Evolutionary conservation across 495 filamentous ascomycete species (phyloP).

Genomic region (Aspergillus affinis): DNA sequence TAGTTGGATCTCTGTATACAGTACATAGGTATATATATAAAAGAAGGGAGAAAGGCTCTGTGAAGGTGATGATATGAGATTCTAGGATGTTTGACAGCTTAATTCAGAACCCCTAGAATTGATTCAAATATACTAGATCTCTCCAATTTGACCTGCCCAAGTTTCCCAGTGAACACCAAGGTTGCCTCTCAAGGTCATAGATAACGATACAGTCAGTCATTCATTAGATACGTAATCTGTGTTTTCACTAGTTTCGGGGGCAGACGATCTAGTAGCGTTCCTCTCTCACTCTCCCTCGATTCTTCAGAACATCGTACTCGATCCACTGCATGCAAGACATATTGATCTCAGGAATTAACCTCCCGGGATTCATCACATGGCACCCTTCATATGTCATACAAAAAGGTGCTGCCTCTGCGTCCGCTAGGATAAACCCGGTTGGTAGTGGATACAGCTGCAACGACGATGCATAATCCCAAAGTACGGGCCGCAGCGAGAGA

Average conservation of each 20-base stretch:
- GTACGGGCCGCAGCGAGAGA: slow-evolving; percentile 67
- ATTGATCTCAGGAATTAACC: slow-evolving; percentile 61
- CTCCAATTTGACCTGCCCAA: neutral
- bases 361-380: slow-evolving; percentile 92
- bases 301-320: slow-evolving; percentile 72
- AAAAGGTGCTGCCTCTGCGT: slow-evolving; percentile 77
- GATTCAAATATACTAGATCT: too few relatives aligned
- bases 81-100: too few relatives aligned
- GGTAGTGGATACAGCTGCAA: slow-evolving; percentile 86
- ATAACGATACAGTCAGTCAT: neutral
- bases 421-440: slow-evolving; percentile 75
- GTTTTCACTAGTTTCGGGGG: neutral
- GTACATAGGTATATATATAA: too few relatives aligned
- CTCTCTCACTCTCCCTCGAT: slow-evolving; percentile 54
- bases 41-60: too few relatives aligned
- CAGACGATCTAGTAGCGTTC: slow-evolving; percentile 30
- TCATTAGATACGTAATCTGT: neutral
- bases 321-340: slow-evolving; percentile 73
- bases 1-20: too few relatives aligned
- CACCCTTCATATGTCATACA: slow-evolving; percentile 90
- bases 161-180: neutral
- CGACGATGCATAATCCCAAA: slow-evolving; percentile 80
- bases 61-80: too few relatives aligned
- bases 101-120: too few relatives aligned
- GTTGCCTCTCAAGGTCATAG: neutral